Conservation (phyloP, 768 basidiomycete species). For the Boletus tylopilopsis region DNA sequence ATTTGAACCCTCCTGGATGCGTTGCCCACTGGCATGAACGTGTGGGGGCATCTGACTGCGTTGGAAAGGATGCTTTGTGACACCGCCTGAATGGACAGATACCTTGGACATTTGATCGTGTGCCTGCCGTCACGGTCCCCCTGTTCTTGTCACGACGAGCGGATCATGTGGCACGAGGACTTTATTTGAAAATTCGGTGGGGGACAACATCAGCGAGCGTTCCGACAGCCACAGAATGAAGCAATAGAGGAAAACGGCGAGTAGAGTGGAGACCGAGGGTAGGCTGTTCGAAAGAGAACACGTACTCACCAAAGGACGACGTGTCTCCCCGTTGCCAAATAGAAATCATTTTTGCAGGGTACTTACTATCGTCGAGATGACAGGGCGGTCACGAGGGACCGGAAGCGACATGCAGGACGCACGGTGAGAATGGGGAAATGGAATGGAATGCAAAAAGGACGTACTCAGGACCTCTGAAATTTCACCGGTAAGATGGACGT, state of each 20-base stretch:
- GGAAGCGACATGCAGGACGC: conserved; percentile 2
- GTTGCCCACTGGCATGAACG: no score
- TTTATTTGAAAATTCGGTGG: conserved; percentile 29
- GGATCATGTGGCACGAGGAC: conserved; percentile 14
- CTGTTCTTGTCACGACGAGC: conserved; percentile 24
- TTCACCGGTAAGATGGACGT: conserved; percentile 91
- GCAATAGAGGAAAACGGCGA: not conserved
- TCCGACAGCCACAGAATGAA: conserved; percentile 14
- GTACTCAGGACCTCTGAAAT: conserved; percentile 86
- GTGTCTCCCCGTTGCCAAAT: conserved; percentile 63
- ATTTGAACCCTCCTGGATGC: no score
- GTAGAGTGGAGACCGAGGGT: not conserved
- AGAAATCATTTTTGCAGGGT: not conserved
- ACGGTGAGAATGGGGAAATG: no score
- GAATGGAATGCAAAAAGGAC: conserved; percentile 27
- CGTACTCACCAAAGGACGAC: conserved; percentile 77
- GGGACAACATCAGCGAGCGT: conserved; percentile 6
- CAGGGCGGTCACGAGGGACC: not conserved
- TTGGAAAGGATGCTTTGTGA: conserved; percentile 72
- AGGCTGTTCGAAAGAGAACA: not conserved
- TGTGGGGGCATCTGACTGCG: no score
- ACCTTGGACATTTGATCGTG: conserved; percentile 49
- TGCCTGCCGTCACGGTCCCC: conserved; percentile 29
- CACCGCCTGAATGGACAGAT: conserved; percentile 65
- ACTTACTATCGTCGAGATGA: conserved; percentile 4